Percentiles rank a stretch among this genome's conserved stretches.
phyloP scores from a whole-genome alignment of 345 rosid genomes.

The Triadica sebifera region DNA sequence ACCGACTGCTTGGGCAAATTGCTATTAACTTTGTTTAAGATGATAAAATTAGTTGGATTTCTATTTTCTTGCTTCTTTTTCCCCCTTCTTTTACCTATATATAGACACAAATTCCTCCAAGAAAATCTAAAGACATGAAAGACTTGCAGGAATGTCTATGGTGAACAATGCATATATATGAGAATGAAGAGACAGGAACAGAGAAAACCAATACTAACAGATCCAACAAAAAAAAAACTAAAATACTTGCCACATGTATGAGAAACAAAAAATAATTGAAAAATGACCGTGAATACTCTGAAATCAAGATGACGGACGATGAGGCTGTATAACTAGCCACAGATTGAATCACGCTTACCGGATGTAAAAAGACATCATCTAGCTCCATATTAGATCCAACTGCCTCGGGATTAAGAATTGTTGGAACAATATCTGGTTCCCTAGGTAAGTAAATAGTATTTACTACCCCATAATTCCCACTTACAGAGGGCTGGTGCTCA shows the following conservation, averaged over 20 bases:
- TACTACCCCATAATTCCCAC: constrained; percentile 59
- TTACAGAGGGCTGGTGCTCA: constrained; percentile 61
- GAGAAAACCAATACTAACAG: neutral
- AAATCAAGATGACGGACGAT: neutral
- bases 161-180: neutral
- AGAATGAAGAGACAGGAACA: neutral
- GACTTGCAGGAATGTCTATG: neutral
- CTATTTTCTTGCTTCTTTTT: neutral
- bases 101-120: neutral
- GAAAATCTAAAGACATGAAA: neutral
- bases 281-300: neutral
- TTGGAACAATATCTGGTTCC: constrained; percentile 44
- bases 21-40: neutral
- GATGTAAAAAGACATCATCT: constrained; percentile 51
- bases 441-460: constrained; percentile 58
- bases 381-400: constrained; percentile 70
- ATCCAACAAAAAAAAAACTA: constrained; percentile 9
- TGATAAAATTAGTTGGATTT: constrained; percentile 1
- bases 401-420: constrained; percentile 33
- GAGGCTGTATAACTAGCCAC: neutral
- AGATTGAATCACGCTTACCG: constrained; percentile 39
- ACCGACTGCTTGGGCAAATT: neutral
- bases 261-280: neutral
- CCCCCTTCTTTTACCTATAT: neutral
- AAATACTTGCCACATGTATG: neutral